Base-by-base conservation (phyloP, 768 basidiomycete species). In the Thelephora ganbajun region DNA sequence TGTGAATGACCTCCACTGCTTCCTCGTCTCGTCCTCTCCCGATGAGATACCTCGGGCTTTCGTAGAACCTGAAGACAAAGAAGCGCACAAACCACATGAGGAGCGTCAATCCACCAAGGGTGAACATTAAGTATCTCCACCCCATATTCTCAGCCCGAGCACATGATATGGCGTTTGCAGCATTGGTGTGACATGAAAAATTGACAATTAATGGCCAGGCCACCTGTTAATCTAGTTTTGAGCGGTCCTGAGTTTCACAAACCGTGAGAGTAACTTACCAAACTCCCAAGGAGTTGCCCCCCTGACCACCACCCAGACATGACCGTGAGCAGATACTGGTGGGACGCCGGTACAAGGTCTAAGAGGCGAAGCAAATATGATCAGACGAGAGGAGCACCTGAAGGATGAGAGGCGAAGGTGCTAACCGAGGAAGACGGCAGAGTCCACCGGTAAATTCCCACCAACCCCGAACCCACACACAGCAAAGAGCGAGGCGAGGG, bases 181-280 rank as follows among this genome's bases (percentile, higher is more conserved):
- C 47, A 2, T 54, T 46, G 39, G 53, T 55, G 1, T 62, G 26
- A 51, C 78, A 79, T 5, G 77, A 74, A 50, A 71, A 70, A 51
- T 75, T 72, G 12, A 72, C 64, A 12, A 79, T 73, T 20, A 80
- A 56, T 2, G 77, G 75, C 77, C 77, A 79, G 0, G 77, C 76
- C 50, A 80, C 55, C 74, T 75, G 39, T 9, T 22, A 9, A 35
- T 23, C 20, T 11, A 4, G 33, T 36, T 18, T 12, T n/a, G 5
- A 1, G 14, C 12, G 13, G 35, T 20, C 26, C 26, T 9, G 26
- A 30, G 9, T 30, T 30, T 30, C 26, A 9, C 26, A 30, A 30
- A 14, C 2, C 37, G n/a, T 6, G 6, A 2, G 13, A 30, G 4
- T 4, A 4, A 54, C 66, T 43, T 49, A 71, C 71, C 33, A 79